These are phyloP conservation scores for Artemisia annua DNA, from an alignment of 129 eudicot genomes.

Conservation along the genomic window DNA sequence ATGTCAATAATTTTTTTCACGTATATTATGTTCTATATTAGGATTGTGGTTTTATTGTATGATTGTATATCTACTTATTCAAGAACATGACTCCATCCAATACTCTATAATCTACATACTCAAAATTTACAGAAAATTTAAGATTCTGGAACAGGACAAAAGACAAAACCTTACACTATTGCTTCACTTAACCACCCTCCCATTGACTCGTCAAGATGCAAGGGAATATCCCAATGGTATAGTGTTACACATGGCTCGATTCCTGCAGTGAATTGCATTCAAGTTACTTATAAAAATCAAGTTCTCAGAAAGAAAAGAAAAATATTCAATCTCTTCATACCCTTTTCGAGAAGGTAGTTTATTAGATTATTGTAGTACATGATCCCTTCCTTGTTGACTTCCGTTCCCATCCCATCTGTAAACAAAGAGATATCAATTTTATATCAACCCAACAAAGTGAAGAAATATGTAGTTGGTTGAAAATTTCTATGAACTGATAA, in stretches of 20 bases:
- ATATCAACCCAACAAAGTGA: constrained; percentile 17
- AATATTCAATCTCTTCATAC: constrained; percentile 31
- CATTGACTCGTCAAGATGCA: constrained; percentile 55
- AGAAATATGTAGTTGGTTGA: neutral
- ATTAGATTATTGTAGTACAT: constrained; percentile 63
- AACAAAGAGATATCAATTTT: constrained; percentile 9
- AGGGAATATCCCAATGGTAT: constrained; percentile 89
- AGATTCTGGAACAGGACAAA: constrained; percentile 10
- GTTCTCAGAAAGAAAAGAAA: constrained; percentile 7
- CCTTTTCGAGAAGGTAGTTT: constrained; percentile 66
- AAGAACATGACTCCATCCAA: constrained; percentile 1
- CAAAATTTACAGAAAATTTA: neutral
- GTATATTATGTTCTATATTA: no score
- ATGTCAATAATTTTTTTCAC: no score
- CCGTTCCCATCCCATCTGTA: constrained; percentile 76
- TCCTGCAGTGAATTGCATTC: constrained; percentile 42
- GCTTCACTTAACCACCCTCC: constrained; percentile 75
- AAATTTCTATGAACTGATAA: neutral
- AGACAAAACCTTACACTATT: constrained; percentile 55
- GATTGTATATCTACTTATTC: neutral
- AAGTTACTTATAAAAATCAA: constrained; percentile 18
- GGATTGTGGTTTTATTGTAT: no score
- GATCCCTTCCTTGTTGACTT: constrained; percentile 68
- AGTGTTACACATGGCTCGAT: constrained; percentile 72
- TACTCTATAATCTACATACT: neutral